A percentile compares a stretch with the other conserved stretches of the same genome.
phyloP scores from a whole-genome alignment of 108 stramenopile species.

The Skeletonema grethae region DNA sequence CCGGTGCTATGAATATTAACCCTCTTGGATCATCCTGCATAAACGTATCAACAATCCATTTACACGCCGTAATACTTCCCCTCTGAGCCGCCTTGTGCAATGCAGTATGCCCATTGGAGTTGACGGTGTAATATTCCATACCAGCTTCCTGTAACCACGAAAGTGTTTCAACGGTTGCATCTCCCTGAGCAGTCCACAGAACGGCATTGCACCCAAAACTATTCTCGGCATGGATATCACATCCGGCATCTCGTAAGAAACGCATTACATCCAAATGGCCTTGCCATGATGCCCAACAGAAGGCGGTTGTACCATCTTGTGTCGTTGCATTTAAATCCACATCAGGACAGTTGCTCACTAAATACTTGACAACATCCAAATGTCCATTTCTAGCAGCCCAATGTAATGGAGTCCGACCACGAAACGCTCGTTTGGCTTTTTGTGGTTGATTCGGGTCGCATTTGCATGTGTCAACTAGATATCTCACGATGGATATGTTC shows the following conservation, averaged over 20 bases:
- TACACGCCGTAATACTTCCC: slow-evolving; percentile 48
- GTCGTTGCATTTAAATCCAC: slow-evolving; percentile 72
- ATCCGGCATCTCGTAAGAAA: slow-evolving; percentile 50
- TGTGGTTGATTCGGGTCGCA: slow-evolving; percentile 67
- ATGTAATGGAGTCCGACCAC: slow-evolving; percentile 81
- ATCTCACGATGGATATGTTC: slow-evolving; percentile 55
- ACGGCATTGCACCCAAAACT: slow-evolving; percentile 84
- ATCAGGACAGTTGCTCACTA: slow-evolving; percentile 39
- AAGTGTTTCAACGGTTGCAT: slow-evolving; percentile 41
- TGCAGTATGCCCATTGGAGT: slow-evolving; percentile 79
- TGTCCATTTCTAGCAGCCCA: slow-evolving; percentile 86
- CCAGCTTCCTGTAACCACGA: slow-evolving; percentile 64
- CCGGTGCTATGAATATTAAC: slow-evolving; percentile 62
- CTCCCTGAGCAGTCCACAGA: slow-evolving; percentile 83
- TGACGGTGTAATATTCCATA: slow-evolving; percentile 54
- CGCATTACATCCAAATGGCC: slow-evolving; percentile 75
- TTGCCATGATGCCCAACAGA: slow-evolving; percentile 89
- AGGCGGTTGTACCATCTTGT: slow-evolving; percentile 84
- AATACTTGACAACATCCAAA: slow-evolving; percentile 63
- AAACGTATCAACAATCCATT: slow-evolving; percentile 64
- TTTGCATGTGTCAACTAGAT: slow-evolving; percentile 60
- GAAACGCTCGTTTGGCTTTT: slow-evolving; percentile 76
- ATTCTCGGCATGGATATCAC: slow-evolving; percentile 60
- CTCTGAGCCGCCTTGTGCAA: slow-evolving; percentile 89
- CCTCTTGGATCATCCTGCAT: slow-evolving; percentile 9